A percentile compares a stretch with the other conserved stretches of the same genome.
Evolutionary conservation across 1,284 basidiomycete species (phyloP).

Genomic region (Boletellus dicymbophilus): DNA sequence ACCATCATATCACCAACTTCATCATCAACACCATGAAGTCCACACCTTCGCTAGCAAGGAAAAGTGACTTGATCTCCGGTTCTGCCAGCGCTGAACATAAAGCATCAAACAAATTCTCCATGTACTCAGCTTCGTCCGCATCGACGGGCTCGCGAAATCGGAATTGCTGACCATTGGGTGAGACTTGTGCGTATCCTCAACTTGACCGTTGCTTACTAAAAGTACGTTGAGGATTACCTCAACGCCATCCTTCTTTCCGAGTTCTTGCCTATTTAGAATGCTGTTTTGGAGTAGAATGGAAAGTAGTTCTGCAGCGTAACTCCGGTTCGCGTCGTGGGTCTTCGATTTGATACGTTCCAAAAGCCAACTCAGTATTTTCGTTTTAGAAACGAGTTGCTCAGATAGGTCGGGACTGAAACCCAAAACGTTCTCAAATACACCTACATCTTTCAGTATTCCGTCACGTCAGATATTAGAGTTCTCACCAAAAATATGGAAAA

Average conservation of each 20-base stretch:
- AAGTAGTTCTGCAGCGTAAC: conserved; percentile 87
- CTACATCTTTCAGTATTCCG: conserved; percentile 40
- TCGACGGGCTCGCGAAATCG: conserved; percentile 81
- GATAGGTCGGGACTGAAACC: conserved; percentile 82
- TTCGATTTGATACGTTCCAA: conserved; percentile 76
- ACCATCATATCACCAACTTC: conserved; percentile 58
- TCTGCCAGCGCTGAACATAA: conserved; percentile 84
- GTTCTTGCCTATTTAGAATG: conserved; percentile 59
- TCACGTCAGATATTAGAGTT: neutral
- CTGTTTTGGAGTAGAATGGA: conserved; percentile 87
- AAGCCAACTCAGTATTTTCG: conserved; percentile 79
- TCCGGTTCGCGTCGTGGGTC: conserved; percentile 80
- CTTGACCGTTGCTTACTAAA: conserved; percentile 58
- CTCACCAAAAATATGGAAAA: conserved; percentile 88
- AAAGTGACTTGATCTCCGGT: conserved; percentile 75
- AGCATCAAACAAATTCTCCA: conserved; percentile 95
- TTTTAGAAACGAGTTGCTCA: conserved; percentile 69
- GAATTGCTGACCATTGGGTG: conserved; percentile 64
- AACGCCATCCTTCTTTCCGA: conserved; percentile 76
- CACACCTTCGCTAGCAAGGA: conserved; percentile 90
- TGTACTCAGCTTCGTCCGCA: conserved; percentile 93
- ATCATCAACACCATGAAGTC: conserved; percentile 98
- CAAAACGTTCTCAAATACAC: conserved; percentile 91
- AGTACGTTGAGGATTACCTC: conserved; percentile 79
- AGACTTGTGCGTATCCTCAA: conserved; percentile 15